Evolutionary conservation across 2,329 filamentous ascomycete genomes (phyloP), one percentile per base, ranked within the genome.

Genomic region (Talaromyces atroroseus): DNA sequence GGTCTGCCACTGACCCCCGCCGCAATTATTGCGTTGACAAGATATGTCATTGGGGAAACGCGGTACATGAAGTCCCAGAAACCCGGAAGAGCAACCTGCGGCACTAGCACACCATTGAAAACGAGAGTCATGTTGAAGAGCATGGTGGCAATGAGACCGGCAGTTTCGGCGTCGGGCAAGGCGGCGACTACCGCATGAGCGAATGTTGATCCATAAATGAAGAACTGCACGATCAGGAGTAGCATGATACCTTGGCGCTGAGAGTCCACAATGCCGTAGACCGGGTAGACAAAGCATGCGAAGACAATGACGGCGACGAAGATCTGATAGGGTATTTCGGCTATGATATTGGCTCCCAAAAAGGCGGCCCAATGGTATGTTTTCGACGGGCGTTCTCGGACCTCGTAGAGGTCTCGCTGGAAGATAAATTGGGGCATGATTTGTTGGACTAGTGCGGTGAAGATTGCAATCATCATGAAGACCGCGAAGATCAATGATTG

Each of bases 21-120:
- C 0, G 86, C 80, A 0, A 92, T 71, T 75, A 95, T 84, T 21
- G 85, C 88, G 8, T 81, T 80, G 24, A 92, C 82, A 16, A 92
- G 76, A 68, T 95, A 96, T 0, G 88, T 92, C 63, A 96, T 88
- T 0, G 91, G 90, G 0, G 86, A 90, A 49, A 91, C 74, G 48
- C 87, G 83, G 72, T 92, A 92, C 85, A 91, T 89, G 77, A 90
- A 90, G 64, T 87, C 85, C 88, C 89, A 92, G 79, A 92, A 91
- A 5, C 82, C 76, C 0, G 89, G 88, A 34, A 92, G 80, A 2
- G 78, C 76, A 3, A 64, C 58, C 0, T 84, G 81, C 10, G 36
- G 16, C 8, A 18, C 12, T 16, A 40, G n/a, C 2, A 40, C 16
- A 6, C 36, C 36, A 8, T 3, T 2, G 40, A 60, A 62, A 26